Evolutionary conservation across 352 stramenopile species (phyloP), one percentile per base, ranked within the genome.

Genomic region (Phytophthora rubi): DNA sequence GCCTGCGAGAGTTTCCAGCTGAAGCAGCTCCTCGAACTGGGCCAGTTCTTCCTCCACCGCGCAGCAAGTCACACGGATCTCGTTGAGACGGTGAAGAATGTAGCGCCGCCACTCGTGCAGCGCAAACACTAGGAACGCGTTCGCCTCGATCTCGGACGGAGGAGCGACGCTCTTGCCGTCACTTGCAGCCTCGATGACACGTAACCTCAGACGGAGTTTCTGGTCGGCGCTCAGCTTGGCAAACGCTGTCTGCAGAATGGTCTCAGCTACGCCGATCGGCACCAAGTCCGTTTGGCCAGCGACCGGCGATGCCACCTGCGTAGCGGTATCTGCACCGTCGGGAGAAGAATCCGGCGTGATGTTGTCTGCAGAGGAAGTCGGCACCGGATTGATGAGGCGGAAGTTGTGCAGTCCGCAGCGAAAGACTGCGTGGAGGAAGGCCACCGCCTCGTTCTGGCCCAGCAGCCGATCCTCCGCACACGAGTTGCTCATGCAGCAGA

Each of bases 81-180:
- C 85, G 61, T 90, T 86, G 53, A 95, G 81, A 10, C 83, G 80
- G n/a, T 83, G 62, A 18, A 90, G 70, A 13, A 94, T 72, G 59
- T 93, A 93, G 2, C 73, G 76, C 37, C 88, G 80, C 86, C 88
- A 95, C 61, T 95, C 88, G 15, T 79, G 45, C 9, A 94, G 45
- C 7, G 79, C 76, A 0, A 93, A 39, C 3, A 94, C 70, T 0
- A 95, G 75, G 32, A 95, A 93, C 9, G 65, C 47, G 3, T 77
- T 76, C 1, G 80, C 83, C 7, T 85, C 68, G 13, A 92, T 77
- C 15, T 64, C 28, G 0, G 35, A 59, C 4, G 49, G 47, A 28
- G 57, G 51, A 2, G 37, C 28, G 2, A 8, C 49, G 16, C 26
- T 70, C 28, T 66, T 64, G 2, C 35, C 21, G 5, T 26, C 39